These are phyloP conservation scores for Candida maesae DNA, from an alignment of 805 yeast genomes.

Conservation along the genomic window DNA sequence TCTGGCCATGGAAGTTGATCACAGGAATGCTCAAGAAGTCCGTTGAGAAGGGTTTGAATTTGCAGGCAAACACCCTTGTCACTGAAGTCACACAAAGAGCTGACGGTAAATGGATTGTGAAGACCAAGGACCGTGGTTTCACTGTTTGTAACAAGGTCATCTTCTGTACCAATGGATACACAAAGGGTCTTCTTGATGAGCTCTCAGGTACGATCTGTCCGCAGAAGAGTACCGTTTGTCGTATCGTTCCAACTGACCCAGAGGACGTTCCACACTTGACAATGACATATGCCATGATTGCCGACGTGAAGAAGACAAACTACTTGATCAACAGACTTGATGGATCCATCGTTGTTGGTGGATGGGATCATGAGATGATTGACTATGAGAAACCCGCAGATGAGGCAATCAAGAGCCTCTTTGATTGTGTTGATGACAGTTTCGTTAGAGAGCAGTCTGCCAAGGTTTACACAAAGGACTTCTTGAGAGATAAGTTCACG, in stretches of 20 bases:
- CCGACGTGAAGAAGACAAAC: conserved; percentile 26
- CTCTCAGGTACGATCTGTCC: conserved; percentile 31
- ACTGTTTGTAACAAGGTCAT: conserved; percentile 32
- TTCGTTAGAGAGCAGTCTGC: conserved; percentile 25
- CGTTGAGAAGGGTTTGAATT: conserved; percentile 31
- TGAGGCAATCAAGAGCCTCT: conserved; percentile 6
- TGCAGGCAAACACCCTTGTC: conserved; percentile 40
- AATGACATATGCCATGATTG: conserved; percentile 30
- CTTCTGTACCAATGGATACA: conserved; percentile 29
- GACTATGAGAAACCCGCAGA: conserved; percentile 1
- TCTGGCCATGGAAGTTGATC: conserved; percentile 41
- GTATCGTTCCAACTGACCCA: conserved; percentile 24
- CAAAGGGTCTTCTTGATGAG: conserved; percentile 31
- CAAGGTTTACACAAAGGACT: conserved; percentile 22
- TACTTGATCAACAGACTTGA: conserved; percentile 36
- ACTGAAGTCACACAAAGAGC: conserved; percentile 21
- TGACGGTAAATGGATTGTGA: conserved; percentile 30
- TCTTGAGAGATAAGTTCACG: conserved; percentile 28
- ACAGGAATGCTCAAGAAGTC: conserved; percentile 29
- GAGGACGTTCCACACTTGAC: conserved; percentile 30
- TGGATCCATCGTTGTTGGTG: conserved; percentile 35
- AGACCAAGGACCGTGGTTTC: conserved; percentile 27
- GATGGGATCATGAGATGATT: conserved; percentile 15
- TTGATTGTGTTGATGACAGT: conserved; percentile 34
- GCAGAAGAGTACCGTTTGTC: conserved; percentile 30